These are phyloP conservation scores for Zygosaccharomyces sapae DNA, from an alignment of 1,139 yeast species.

Conservation along the genomic window DNA sequence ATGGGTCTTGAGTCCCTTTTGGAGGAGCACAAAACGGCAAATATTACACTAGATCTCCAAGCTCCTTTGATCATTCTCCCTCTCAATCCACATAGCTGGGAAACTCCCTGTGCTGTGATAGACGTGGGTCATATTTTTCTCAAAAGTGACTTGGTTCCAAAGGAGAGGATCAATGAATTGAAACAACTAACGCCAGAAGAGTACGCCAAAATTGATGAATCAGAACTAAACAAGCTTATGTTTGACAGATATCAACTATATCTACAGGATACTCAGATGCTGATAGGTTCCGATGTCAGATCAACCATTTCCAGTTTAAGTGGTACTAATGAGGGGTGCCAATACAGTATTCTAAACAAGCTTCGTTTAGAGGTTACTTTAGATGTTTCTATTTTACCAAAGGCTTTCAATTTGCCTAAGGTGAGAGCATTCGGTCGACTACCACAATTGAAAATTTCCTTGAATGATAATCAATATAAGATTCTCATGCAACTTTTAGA, in stretches of 20 bases:
- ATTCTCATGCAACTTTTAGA: conserved; percentile 75
- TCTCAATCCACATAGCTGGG: conserved; percentile 69
- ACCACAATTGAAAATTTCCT: conserved; percentile 65
- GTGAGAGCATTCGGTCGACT: conserved; percentile 74
- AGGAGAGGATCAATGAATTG: conserved; percentile 63
- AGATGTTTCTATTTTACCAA: conserved; percentile 81
- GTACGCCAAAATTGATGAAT: conserved; percentile 72
- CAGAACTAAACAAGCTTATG: conserved; percentile 69
- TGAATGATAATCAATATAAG: conserved; percentile 88
- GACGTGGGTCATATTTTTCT: conserved; percentile 97
- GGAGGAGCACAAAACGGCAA: conserved; percentile 88
- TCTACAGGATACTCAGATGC: conserved; percentile 80
- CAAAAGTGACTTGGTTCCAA: conserved; percentile 73
- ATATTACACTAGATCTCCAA: conserved; percentile 80
- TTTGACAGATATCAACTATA: conserved; percentile 79
- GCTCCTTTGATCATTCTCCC: conserved; percentile 94
- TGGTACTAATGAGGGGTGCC: conserved; percentile 40
- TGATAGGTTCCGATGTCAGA: conserved; percentile 78
- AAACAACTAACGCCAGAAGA: conserved; percentile 59
- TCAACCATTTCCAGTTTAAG: conserved; percentile 71
- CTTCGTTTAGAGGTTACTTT: conserved; percentile 67
- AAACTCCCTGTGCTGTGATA: conserved; percentile 83
- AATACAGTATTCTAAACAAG: conserved; percentile 58
- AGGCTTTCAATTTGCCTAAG: conserved; percentile 68
- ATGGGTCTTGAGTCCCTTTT: conserved; percentile 89